Evolutionary conservation across 1,284 basidiomycete genomes (phyloP).

Genomic region (Tilletia caries): DNA sequence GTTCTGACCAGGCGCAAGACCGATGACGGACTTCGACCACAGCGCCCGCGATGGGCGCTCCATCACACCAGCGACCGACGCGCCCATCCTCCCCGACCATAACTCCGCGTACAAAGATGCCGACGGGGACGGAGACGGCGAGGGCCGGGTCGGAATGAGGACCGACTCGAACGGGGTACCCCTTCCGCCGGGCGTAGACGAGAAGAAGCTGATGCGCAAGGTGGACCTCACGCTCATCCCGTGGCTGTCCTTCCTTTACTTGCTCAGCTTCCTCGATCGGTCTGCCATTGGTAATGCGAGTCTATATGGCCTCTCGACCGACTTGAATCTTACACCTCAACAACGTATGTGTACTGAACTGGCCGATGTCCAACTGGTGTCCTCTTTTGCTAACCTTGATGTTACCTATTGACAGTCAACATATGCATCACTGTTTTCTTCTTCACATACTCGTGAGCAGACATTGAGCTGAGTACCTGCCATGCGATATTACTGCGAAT

Average conservation of each 20-base stretch:
- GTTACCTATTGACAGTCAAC: slow-evolving; percentile 19
- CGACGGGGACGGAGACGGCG: background rate
- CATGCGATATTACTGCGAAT: too few relatives aligned
- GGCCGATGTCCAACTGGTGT: background rate
- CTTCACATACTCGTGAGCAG: slow-evolving; percentile 30
- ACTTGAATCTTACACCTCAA: slow-evolving; percentile 23
- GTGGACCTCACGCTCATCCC: slow-evolving; percentile 44
- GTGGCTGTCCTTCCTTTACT: slow-evolving; percentile 39
- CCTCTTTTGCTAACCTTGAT: too few relatives aligned
- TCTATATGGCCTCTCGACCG: slow-evolving; percentile 29
- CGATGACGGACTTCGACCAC: too few relatives aligned
- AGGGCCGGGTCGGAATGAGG: too few relatives aligned
- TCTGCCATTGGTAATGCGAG: slow-evolving; percentile 56
- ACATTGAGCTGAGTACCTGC: background rate
- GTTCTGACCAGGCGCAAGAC: background rate
- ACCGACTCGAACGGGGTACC: background rate
- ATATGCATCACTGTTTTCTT: slow-evolving; percentile 35
- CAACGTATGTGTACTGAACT: slow-evolving; percentile 13
- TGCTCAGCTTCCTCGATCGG: slow-evolving; percentile 56
- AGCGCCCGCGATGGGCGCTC: background rate
- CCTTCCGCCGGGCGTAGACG: slow-evolving; percentile 32
- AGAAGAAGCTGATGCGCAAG: slow-evolving; percentile 47
- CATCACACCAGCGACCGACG: background rate
- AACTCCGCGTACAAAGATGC: background rate
- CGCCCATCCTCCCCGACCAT: background rate